Conservation (phyloP, 192 early-diverging fungal genomes). For the Entomortierella beljakovae region DNA sequence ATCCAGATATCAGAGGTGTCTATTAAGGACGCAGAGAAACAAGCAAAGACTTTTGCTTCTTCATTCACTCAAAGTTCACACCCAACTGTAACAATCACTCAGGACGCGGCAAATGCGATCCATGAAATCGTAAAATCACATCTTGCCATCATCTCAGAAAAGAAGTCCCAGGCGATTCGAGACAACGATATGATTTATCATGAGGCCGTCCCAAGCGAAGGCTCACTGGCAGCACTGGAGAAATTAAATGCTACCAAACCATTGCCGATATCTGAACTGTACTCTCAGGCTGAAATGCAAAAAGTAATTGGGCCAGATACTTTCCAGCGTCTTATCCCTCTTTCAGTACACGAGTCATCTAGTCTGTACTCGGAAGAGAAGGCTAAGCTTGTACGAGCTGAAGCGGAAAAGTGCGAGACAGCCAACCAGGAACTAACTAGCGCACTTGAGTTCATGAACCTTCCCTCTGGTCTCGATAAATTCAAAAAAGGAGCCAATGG, state of each 20-base stretch:
- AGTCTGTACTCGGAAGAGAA: slow-evolving; percentile 97
- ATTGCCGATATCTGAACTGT: slow-evolving; percentile 79
- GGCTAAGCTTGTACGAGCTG: slow-evolving; percentile 88
- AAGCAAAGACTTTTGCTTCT: slow-evolving; percentile 76
- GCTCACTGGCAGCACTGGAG: slow-evolving; percentile 83
- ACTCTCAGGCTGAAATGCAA: slow-evolving; percentile 78
- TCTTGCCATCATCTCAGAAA: slow-evolving; percentile 74
- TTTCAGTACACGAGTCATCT: slow-evolving; percentile 94
- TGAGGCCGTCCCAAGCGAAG: slow-evolving; percentile 83
- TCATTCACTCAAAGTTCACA: slow-evolving; percentile 70
- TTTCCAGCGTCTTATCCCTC: slow-evolving; percentile 88
- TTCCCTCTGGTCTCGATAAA: slow-evolving; percentile 80
- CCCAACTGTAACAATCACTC: slow-evolving; percentile 63
- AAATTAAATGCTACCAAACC: slow-evolving; percentile 88
- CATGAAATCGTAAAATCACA: slow-evolving; percentile 80
- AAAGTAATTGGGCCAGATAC: slow-evolving; percentile 93
- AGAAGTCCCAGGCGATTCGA: slow-evolving; percentile 72
- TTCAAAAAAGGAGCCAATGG: slow-evolving; percentile 72
- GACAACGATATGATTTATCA: slow-evolving; percentile 99
- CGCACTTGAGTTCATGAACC: slow-evolving; percentile 88
- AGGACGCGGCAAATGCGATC: slow-evolving; percentile 76
- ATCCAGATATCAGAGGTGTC: slow-evolving; percentile 80
- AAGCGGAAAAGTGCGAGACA: slow-evolving; percentile 81
- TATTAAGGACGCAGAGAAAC: slow-evolving; percentile 88
- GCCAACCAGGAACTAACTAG: slow-evolving; percentile 89